Evolutionary conservation across 768 basidiomycete genomes (phyloP).

Genomic region (Coprinopsis strossmayeri): DNA sequence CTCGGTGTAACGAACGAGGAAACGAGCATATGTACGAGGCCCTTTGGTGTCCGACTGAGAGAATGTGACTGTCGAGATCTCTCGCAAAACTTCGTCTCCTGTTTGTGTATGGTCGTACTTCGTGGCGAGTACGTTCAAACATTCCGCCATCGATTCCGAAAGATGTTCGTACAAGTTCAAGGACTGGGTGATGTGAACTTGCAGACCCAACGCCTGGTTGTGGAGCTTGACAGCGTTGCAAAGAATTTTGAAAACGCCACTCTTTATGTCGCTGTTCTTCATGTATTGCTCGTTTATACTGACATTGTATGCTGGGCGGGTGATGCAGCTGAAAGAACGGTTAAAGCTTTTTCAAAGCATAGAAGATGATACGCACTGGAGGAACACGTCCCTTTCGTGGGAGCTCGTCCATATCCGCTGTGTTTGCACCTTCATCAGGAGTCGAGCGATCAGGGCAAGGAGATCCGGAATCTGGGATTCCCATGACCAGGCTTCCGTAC

Average conservation of each 20-base stretch:
- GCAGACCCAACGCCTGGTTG: slow-evolving; percentile 74
- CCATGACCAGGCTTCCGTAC: slow-evolving; percentile 67
- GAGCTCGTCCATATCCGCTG: slow-evolving; percentile 89
- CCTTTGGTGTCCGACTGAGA: slow-evolving; percentile 76
- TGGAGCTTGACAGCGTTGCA: slow-evolving; percentile 92
- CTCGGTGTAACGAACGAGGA: slow-evolving; percentile 78
- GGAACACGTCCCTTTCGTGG: slow-evolving; percentile 78
- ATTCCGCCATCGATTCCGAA: slow-evolving; percentile 62
- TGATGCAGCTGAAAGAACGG: slow-evolving; percentile 60
- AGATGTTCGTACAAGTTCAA: slow-evolving; percentile 94
- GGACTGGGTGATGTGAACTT: slow-evolving; percentile 86
- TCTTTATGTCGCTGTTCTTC: slow-evolving; percentile 66
- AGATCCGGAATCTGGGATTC: slow-evolving; percentile 64
- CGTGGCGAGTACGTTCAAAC: slow-evolving; percentile 68
- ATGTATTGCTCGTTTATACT: slow-evolving; percentile 84
- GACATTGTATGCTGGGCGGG: slow-evolving; percentile 81
- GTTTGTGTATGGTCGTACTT: slow-evolving; percentile 88
- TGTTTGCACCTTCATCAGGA: slow-evolving; percentile 51
- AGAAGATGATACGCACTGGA: slow-evolving; percentile 51
- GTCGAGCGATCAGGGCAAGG: slow-evolving; percentile 65
- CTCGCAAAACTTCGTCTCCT: slow-evolving; percentile 86
- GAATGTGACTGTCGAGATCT: slow-evolving; percentile 76
- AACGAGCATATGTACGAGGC: slow-evolving; percentile 77
- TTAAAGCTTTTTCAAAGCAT: background rate
- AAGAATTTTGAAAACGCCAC: slow-evolving; percentile 81